Evolutionary conservation across 164 flowering plant species (phyloP).

Genomic region (Cinnamomum chago): DNA sequence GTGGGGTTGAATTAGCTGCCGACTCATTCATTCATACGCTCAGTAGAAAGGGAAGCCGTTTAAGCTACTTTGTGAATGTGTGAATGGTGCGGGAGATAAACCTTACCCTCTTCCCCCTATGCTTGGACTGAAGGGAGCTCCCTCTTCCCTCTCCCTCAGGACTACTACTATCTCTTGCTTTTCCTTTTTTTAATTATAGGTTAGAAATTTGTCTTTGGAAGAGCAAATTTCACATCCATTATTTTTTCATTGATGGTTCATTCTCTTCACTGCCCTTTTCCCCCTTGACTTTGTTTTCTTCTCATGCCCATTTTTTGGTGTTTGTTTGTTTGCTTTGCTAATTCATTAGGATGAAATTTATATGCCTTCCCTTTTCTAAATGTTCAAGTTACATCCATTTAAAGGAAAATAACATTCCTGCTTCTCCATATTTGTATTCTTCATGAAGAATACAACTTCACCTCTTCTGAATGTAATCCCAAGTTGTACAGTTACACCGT

Average conservation of each 20-base stretch:
- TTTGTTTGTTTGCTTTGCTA: background rate
- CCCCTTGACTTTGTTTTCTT: background rate
- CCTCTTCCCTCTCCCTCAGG: constrained; percentile 20
- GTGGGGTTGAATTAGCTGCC: constrained; percentile 74
- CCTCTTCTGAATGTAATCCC: background rate
- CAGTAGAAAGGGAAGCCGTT: constrained; percentile 34
- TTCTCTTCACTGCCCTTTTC: background rate
- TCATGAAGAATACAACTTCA: background rate
- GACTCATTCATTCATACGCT: constrained; percentile 88
- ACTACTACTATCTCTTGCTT: background rate
- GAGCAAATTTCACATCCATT: background rate
- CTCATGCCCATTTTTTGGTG: background rate
- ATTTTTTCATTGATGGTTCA: background rate
- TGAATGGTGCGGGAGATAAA: constrained; percentile 97
- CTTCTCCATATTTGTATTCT: background rate
- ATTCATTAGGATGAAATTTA: too few species aligned
- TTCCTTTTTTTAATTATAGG: background rate
- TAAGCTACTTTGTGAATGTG: constrained; percentile 59
- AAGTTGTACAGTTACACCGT: background rate
- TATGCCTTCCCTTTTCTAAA: background rate
- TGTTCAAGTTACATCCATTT: background rate
- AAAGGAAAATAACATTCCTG: background rate
- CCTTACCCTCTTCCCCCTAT: constrained; percentile 35
- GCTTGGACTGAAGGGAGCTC: constrained; percentile 83
- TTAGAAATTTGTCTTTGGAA: background rate